phyloP scores from a whole-genome alignment of 345 rosid genomes.

The Mangifera indica region DNA sequence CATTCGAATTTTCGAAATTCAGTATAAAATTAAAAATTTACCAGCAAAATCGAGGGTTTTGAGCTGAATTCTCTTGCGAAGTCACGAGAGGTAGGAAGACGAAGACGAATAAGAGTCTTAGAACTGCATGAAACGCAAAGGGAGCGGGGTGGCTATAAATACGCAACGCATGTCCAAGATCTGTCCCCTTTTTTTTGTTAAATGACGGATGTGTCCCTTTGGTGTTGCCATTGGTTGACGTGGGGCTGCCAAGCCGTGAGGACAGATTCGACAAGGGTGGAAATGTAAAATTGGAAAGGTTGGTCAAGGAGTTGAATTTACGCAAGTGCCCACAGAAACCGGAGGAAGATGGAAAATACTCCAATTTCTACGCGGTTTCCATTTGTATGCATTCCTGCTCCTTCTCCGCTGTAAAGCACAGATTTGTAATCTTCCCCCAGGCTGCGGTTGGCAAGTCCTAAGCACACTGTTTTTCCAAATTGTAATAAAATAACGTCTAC shows the following conservation, averaged over 20 bases:
- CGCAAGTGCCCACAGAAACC: neutral
- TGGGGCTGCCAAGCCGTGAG: neutral
- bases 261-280: neutral
- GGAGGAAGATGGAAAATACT: no score
- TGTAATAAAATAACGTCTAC: no score
- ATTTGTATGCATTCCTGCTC: neutral
- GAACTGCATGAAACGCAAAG: neutral
- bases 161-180: slow-evolving; percentile 11
- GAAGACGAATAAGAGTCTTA: neutral
- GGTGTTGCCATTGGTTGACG: neutral
- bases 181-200: neutral
- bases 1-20: neutral
- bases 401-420: no score
- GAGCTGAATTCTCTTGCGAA: neutral
- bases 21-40: no score
- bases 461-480: no score
- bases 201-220: neutral
- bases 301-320: neutral
- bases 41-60: neutral
- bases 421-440: no score
- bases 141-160: slow-evolving; percentile 23
- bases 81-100: neutral
- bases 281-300: neutral
- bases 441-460: no score
- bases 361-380: slow-evolving; percentile 6